Base-by-base conservation (phyloP, 371 early-diverging fungal genomes). In the Saksenaea oblongispora region DNA sequence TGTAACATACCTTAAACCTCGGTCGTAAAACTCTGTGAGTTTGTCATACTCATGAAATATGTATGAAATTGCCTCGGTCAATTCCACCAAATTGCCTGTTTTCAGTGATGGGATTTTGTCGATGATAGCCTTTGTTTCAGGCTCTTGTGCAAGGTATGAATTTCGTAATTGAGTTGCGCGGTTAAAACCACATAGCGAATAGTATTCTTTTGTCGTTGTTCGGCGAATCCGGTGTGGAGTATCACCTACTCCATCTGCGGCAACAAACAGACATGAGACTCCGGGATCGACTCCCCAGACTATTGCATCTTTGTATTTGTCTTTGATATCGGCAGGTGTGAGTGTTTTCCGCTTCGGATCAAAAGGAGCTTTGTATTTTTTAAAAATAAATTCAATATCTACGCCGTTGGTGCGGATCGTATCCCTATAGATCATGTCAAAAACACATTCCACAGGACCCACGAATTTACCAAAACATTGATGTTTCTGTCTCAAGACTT, bases 261-360 rank as follows among this genome's bases (percentile, higher is more conserved):
- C 27, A 4, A 59, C 59, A 27, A 59, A 59, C 2, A 42, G 3
- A 36, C 44, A 31, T 8, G 59, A 42, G 22, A 47, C 42, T 4
- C 59, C 59, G 5, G 44, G 44, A 27, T 59, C 59, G 22, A 59
- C 59, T n/a, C 59, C 59, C 59, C 31, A 59, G 26, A 34, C 26
- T 10, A 27, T 15, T 2, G 27, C 39, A 10, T 24, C 42, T 9
- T 41, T 24, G 10, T 42, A 24, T 22, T 17, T 47, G 22, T 22
- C 51, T 47, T 47, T 47, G 17, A 47, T 47, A 47, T 47, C 51
- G 26, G 51, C 5, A 3, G 51, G 51, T 10, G 51, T 47, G 5
- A 47, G 24, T 5, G 51, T 1, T 22, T 47, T 47, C 1, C 24
- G 17, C 51, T 47, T 47, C 24, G 51, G 51, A 47, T 47, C 51